Evolutionary conservation across 2,329 filamentous ascomycete genomes (phyloP).

Genomic region (Juglanconis juglandina): DNA sequence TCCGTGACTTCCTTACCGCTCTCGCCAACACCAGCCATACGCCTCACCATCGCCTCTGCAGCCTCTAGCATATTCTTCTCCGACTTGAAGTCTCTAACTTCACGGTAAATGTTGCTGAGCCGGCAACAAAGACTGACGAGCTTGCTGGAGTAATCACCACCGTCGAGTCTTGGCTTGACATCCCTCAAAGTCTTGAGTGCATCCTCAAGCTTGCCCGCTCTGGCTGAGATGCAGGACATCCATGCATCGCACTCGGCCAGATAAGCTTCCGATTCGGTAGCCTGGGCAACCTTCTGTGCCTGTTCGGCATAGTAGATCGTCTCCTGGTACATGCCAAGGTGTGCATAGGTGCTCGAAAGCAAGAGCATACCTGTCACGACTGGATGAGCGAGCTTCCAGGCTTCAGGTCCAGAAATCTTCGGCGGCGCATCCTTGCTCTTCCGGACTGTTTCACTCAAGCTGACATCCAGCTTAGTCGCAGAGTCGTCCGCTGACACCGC

Average conservation of each 20-base stretch:
- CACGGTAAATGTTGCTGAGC: slow-evolving; percentile 54
- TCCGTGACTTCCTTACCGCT: not conserved
- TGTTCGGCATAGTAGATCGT: slow-evolving; percentile 85
- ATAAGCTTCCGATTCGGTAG: slow-evolving; percentile 61
- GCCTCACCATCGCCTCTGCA: slow-evolving; percentile 46
- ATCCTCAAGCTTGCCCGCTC: slow-evolving; percentile 56
- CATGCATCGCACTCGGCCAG: slow-evolving; percentile 52
- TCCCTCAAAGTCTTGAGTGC: slow-evolving; percentile 54
- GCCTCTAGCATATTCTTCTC: slow-evolving; percentile 42
- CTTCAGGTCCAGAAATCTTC: slow-evolving; percentile 56
- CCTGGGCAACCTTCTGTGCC: slow-evolving; percentile 70
- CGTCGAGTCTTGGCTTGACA: slow-evolving; percentile 49
- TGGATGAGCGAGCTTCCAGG: slow-evolving; percentile 75
- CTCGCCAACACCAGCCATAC: slow-evolving; percentile 24
- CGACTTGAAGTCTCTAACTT: slow-evolving; percentile 42
- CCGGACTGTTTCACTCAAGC: slow-evolving; percentile 20
- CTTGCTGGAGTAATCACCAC: slow-evolving; percentile 41
- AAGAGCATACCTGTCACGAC: slow-evolving; percentile 70
- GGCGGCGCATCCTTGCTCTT: slow-evolving; percentile 21
- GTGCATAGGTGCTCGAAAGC: slow-evolving; percentile 73
- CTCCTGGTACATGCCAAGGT: slow-evolving; percentile 83
- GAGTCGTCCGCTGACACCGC: slow-evolving; percentile 5
- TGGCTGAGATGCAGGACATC: slow-evolving; percentile 53
- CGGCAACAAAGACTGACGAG: slow-evolving; percentile 50
- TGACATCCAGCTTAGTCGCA: slow-evolving; percentile 4